These are phyloP conservation scores for Candida silvicultrix DNA, from an alignment of 805 yeast species.

Conservation along the genomic window DNA sequence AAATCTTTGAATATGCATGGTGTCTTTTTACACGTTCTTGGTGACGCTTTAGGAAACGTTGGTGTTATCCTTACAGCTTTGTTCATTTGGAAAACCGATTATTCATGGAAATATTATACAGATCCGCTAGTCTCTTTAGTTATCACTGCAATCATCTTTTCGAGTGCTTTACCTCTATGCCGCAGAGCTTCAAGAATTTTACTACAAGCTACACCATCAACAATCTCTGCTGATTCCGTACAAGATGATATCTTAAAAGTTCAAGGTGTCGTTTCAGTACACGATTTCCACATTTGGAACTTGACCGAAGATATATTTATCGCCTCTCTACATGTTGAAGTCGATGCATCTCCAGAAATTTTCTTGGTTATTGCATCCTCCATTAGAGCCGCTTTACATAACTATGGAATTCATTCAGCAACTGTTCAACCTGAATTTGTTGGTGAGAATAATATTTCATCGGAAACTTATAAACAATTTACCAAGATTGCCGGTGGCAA, in stretches of 20 bases:
- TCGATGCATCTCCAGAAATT: constrained; percentile 54
- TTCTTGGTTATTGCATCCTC: constrained; percentile 67
- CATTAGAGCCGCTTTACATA: constrained; percentile 75
- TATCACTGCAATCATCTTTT: constrained; percentile 82
- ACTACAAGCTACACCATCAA: constrained; percentile 89
- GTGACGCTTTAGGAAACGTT: constrained; percentile 92
- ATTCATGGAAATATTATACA: constrained; percentile 76
- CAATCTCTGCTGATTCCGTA: constrained; percentile 69
- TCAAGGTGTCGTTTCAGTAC: constrained; percentile 75
- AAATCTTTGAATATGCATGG: constrained; percentile 96
- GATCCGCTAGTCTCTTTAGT: constrained; percentile 85
- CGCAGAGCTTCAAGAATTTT: constrained; percentile 79
- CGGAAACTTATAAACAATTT: constrained; percentile 27
- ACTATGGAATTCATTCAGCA: constrained; percentile 83
- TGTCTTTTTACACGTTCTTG: constrained; percentile 89
- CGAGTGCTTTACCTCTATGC: constrained; percentile 88
- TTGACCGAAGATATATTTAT: constrained; percentile 79
- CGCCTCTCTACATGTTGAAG: constrained; percentile 85
- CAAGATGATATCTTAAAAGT: constrained; percentile 60
- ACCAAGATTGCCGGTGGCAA: constrained; percentile 28
- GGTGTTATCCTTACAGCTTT: constrained; percentile 90
- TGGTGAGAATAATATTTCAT: constrained; percentile 20
- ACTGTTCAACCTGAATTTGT: constrained; percentile 95
- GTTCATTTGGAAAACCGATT: constrained; percentile 91
- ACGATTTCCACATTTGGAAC: constrained; percentile 96